Evolutionary conservation across 148 eudicot species (phyloP), one percentile per base, ranked within the genome.

Genomic region (Silene uniflora): DNA sequence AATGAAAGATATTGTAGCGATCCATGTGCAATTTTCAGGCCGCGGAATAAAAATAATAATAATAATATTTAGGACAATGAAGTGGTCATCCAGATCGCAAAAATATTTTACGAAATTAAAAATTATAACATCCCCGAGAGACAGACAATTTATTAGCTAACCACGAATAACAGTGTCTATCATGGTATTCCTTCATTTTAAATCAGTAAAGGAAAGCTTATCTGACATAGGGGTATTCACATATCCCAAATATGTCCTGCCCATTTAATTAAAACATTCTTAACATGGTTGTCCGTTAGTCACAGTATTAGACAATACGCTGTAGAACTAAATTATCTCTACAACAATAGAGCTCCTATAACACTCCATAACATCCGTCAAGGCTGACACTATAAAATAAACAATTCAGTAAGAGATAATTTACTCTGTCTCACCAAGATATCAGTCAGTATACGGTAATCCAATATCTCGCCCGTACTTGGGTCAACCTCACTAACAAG

Each of bases 401-500:
- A 58, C 7, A 5, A 60, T 65, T 23, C 62, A 59, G 44, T n/a
- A 68, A 22, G 46, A 49, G 24, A 64, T 63, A 71, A 19, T 67
- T 63, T 62, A 12, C 21, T 29, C 39, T 49, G 64, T 24, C 92
- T 88, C 72, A 95, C 98, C 93, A 95, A 75, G 52, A 95, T 95
- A 87, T 95, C 98, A 73, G 98, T 95, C 69, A 95, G 72, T 81
- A 92, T 90, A 55, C 96, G 89, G 52, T 95, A 95, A 71, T 90
- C 93, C 66, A 77, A 83, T 79, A 95, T 86, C 77, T 73, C 85
- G 71, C 92, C 96, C 46, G 97, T 89, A 35, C 59, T 76, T 62
- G 93, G 87, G 64, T 94, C 93, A 80, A 86, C 84, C 27, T 94
- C 96, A 76, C 88, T 90, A 59, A 94, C 88, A 79, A 94, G 97